A percentile compares a stretch with the other conserved stretches of the same genome.
Conservation (phyloP, 495 filamentous ascomycete genomes). For the Hypoxylon subgilvum region DNA sequence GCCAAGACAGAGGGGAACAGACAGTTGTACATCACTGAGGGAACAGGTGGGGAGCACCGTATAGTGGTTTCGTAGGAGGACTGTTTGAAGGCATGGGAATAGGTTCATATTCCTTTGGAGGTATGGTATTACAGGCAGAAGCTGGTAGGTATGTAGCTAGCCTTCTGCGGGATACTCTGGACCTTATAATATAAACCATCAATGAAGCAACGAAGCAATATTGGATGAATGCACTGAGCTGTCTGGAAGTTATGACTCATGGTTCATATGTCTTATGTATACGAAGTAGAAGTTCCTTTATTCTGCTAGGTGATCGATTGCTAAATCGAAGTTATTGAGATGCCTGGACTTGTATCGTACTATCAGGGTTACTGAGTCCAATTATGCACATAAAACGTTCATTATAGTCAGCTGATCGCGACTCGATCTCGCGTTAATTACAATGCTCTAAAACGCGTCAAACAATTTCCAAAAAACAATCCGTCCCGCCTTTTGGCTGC, state of each 20-base stretch:
- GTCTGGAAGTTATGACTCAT: conserved; percentile 12
- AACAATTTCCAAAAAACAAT: conserved; percentile 27
- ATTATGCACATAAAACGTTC: conserved; percentile 8
- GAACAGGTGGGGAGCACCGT: conserved; percentile 13
- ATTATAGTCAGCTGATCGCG: conserved; percentile 31
- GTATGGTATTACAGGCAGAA: conserved; percentile 15
- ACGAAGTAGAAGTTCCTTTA: background rate
- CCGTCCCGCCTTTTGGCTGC: conserved; percentile 21
- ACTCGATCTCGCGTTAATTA: conserved; percentile 36
- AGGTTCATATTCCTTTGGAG: background rate
- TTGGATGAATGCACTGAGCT: background rate
- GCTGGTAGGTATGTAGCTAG: background rate
- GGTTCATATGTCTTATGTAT: background rate
- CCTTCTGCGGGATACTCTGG: conserved; percentile 2
- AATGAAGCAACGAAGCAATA: background rate
- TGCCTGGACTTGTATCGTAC: too few relatives aligned
- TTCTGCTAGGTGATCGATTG: too few relatives aligned
- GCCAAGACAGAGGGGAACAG: conserved; percentile 2
- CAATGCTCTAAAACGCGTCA: conserved; percentile 30
- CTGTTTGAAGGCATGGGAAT: too few relatives aligned
- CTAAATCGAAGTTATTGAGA: too few relatives aligned
- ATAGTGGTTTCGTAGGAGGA: conserved; percentile 22
- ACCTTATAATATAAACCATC: conserved; percentile 6
- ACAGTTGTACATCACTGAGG: conserved; percentile 10
- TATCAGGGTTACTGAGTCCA: background rate